Evolutionary conservation across 257 asterid species (phyloP).

Genomic region (Gardenia jasminoides): DNA sequence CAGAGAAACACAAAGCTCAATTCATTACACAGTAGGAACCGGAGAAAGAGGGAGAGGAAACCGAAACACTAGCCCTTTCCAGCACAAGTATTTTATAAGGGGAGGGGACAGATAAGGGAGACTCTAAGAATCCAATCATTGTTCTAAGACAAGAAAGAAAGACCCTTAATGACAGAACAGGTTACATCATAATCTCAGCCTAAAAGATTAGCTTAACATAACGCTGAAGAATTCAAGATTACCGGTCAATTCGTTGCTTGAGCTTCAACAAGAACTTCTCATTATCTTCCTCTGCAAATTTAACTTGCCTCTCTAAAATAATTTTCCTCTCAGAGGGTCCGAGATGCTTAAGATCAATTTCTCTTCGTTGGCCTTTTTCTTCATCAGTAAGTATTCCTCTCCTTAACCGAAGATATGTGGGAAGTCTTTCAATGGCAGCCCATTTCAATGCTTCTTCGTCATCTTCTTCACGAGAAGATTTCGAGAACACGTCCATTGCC

Average conservation of each 20-base stretch:
- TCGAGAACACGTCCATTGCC: slow-evolving; percentile 56
- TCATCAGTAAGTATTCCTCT: slow-evolving; percentile 50
- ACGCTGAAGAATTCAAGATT: background rate
- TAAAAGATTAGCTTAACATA: too few species aligned
- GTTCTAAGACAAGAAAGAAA: too few species aligned
- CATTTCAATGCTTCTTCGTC: slow-evolving; percentile 78
- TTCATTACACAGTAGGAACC: too few species aligned
- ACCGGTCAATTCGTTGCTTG: slow-evolving; percentile 68
- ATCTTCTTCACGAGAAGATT: slow-evolving; percentile 51
- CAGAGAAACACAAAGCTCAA: too few species aligned
- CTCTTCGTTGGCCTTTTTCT: slow-evolving; percentile 51
- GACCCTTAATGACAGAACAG: too few species aligned
- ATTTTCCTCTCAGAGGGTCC: slow-evolving; percentile 61
- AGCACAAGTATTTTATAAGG: too few species aligned
- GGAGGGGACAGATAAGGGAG: too few species aligned
- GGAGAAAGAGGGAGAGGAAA: too few species aligned
- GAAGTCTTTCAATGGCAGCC: slow-evolving; percentile 78
- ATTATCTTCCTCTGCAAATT: slow-evolving; percentile 71
- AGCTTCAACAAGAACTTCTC: slow-evolving; percentile 72
- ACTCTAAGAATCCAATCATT: too few species aligned
- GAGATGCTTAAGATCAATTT: slow-evolving; percentile 56
- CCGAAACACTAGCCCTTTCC: too few species aligned
- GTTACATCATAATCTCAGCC: too few species aligned
- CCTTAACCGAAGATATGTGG: slow-evolving; percentile 56
- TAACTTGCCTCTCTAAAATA: slow-evolving; percentile 61